Evolutionary conservation across 768 basidiomycete species (phyloP).

Genomic region (Tricholoma terreum): DNA sequence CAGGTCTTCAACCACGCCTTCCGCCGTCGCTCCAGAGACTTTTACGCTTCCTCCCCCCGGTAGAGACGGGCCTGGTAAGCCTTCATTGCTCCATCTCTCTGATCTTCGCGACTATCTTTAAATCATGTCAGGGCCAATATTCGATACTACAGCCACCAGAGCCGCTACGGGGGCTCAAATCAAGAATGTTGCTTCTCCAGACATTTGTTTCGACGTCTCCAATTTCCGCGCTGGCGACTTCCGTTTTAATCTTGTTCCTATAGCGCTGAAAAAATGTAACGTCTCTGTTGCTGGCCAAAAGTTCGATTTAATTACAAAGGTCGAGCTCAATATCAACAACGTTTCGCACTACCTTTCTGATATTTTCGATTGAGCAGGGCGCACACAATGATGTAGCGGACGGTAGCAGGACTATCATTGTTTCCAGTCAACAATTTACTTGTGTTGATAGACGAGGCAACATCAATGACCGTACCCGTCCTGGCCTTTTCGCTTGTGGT

Average conservation of each 20-base stretch:
- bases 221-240: conserved; percentile 19
- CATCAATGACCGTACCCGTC: conserved; percentile 19
- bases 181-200: conserved; percentile 14
- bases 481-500: conserved; percentile 23
- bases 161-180: conserved; percentile 20
- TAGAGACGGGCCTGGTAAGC: conserved; percentile 15
- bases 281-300: conserved; percentile 15
- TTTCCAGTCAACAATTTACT: conserved; percentile 20
- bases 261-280: conserved; percentile 18
- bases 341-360: neutral
- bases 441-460: conserved; percentile 20
- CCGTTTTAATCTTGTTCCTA: conserved; percentile 20
- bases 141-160: conserved; percentile 22
- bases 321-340: neutral
- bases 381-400: conserved; percentile 19
- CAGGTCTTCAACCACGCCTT: neutral
- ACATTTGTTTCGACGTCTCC: conserved; percentile 15
- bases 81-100: neutral
- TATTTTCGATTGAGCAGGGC: conserved; percentile 6
- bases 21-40: conserved; percentile 8
- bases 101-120: neutral
- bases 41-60: conserved; percentile 17
- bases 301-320: conserved; percentile 21
- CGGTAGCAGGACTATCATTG: conserved; percentile 17
- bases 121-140: conserved; percentile 13